Percentiles rank a stretch among this genome's conserved stretches.
Evolutionary conservation across 495 filamentous ascomycete genomes (phyloP).

Genomic region (Aspergillus heteromorphus): DNA sequence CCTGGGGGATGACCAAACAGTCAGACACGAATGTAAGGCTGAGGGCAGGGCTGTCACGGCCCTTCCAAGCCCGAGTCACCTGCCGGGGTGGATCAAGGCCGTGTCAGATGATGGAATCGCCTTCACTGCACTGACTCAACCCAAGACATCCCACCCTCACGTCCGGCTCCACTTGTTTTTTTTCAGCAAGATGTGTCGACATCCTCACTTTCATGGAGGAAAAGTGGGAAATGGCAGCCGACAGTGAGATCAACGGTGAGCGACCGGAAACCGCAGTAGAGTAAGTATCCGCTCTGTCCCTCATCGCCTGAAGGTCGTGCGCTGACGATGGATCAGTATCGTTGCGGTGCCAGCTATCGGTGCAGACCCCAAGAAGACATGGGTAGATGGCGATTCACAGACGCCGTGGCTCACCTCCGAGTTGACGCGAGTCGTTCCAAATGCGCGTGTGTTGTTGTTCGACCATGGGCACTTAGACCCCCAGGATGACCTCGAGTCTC

Average conservation of each 20-base stretch:
- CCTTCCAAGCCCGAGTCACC: constrained; percentile 10
- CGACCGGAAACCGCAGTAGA: constrained; percentile 30
- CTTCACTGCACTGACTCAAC: constrained; percentile 2
- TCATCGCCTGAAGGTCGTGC: neutral
- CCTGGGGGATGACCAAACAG: too few species aligned
- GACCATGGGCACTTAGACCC: constrained; percentile 47
- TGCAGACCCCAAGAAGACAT: constrained; percentile 33
- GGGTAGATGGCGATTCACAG: constrained; percentile 20
- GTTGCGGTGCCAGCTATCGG: constrained; percentile 41
- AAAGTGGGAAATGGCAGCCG: constrained; percentile 4
- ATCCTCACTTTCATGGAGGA: neutral
- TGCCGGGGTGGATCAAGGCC: constrained; percentile 11
- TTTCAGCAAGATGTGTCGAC: neutral
- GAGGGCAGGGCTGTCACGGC: constrained; percentile 5
- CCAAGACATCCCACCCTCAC: neutral
- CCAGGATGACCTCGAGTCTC: constrained; percentile 40
- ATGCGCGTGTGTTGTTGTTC: constrained; percentile 51
- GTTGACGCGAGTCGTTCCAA: constrained; percentile 21
- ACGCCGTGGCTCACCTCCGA: constrained; percentile 26
- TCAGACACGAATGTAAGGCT: neutral
- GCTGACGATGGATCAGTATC: constrained; percentile 23
- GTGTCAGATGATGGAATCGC: constrained; percentile 16
- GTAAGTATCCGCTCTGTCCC: constrained; percentile 22
- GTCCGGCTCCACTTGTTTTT: neutral
- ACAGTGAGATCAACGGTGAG: constrained; percentile 1